Evolutionary conservation across 169 alveolate genomes (phyloP).

Genomic region (Besnoitia besnoiti): DNA sequence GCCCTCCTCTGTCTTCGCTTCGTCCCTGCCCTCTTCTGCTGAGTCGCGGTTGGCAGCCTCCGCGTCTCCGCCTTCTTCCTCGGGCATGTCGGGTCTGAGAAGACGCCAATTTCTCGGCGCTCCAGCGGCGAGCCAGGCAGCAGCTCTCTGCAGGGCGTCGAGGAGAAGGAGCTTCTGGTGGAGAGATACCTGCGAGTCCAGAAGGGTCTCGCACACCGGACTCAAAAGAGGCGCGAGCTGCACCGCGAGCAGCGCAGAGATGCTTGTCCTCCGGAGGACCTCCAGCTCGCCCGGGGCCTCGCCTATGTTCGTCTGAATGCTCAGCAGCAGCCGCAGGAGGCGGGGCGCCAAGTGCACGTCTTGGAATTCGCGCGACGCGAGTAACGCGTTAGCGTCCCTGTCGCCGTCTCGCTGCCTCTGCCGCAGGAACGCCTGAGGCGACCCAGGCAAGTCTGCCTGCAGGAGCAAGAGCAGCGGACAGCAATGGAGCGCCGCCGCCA

Average conservation of each 20-base stretch:
- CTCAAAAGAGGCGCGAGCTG: not conserved
- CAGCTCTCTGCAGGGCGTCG: slow-evolving; percentile 18
- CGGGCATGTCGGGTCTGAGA: not conserved
- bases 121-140: slow-evolving; percentile 32
- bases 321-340: not conserved
- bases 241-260: slow-evolving; percentile 20
- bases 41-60: not conserved
- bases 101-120: not conserved
- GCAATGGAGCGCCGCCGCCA: slow-evolving; percentile 13
- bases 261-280: not conserved
- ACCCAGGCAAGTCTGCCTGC: not conserved
- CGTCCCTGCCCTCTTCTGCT: not conserved
- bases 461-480: slow-evolving; percentile 11
- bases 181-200: not conserved
- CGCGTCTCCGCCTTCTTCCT: not conserved
- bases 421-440: not conserved
- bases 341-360: not conserved
- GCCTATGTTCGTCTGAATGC: not conserved
- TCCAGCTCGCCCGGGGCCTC: not conserved
- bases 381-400: not conserved
- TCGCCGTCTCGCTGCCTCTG: not conserved
- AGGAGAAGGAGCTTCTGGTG: slow-evolving; percentile 1
- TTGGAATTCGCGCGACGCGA: not conserved
- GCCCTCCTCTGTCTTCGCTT: not conserved
- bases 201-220: not conserved